Conservation (phyloP, 148 eudicot species). For the Camellia sinensis region DNA sequence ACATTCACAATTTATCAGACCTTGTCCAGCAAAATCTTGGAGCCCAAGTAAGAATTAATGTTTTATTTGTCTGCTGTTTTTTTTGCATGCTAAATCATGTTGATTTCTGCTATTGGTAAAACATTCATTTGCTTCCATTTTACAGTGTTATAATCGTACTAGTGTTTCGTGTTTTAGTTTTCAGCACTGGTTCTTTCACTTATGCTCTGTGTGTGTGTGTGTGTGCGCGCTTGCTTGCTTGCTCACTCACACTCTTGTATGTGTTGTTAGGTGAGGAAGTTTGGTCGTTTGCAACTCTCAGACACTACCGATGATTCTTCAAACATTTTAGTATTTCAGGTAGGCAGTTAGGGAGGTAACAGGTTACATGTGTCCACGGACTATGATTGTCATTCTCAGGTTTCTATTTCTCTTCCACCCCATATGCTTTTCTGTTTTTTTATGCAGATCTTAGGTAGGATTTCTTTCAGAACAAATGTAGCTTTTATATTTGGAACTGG, state of each 20-base stretch:
- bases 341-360: slow-evolving; percentile 23
- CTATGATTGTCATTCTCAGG: background rate
- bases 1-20: slow-evolving; percentile 90
- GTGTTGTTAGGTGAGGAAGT: slow-evolving; percentile 46
- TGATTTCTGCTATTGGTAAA: background rate
- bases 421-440: slow-evolving; percentile 3
- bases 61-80: background rate
- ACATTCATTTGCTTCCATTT: slow-evolving; percentile 5
- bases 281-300: slow-evolving; percentile 63
- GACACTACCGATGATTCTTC: slow-evolving; percentile 58
- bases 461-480: slow-evolving; percentile 75
- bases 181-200: background rate
- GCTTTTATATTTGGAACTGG: slow-evolving; percentile 72
- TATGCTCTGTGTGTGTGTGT: background rate
- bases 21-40: slow-evolving; percentile 68
- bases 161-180: background rate
- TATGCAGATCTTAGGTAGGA: slow-evolving; percentile 61
- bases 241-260: background rate
- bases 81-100: background rate
- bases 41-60: slow-evolving; percentile 36
- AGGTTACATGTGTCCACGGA: background rate
- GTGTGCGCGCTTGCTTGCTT: background rate
- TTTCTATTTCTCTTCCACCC: background rate
- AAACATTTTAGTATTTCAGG: slow-evolving; percentile 86
- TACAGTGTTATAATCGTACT: background rate